Evolutionary conservation across 2,329 filamentous ascomycete species (phyloP).

Genomic region (Aureobasidium sp.): DNA sequence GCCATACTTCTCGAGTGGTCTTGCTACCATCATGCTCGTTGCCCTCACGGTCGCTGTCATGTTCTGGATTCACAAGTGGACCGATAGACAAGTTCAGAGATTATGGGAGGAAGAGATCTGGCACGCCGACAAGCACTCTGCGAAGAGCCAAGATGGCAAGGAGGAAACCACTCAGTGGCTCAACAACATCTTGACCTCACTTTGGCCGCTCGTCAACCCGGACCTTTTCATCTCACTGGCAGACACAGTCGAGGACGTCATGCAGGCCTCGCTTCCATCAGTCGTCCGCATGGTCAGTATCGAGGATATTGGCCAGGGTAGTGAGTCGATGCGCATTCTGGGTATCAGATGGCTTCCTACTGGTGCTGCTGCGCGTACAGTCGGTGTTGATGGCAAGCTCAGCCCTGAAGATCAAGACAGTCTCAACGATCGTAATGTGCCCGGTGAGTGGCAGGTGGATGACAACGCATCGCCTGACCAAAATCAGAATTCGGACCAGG

Average conservation of each 20-base stretch:
- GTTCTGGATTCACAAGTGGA: slow-evolving; percentile 49
- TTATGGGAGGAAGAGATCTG: slow-evolving; percentile 63
- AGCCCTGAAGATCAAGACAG: slow-evolving; percentile 33
- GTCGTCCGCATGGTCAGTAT: slow-evolving; percentile 50
- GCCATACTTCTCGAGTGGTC: not conserved
- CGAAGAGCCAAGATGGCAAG: slow-evolving; percentile 36
- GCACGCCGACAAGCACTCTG: slow-evolving; percentile 51
- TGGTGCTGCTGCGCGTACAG: slow-evolving; percentile 56
- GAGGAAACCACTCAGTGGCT: slow-evolving; percentile 64
- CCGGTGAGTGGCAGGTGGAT: slow-evolving; percentile 33
- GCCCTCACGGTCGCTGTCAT: slow-evolving; percentile 18
- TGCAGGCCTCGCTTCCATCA: slow-evolving; percentile 66
- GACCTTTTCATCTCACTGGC: slow-evolving; percentile 61
- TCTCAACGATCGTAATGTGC: slow-evolving; percentile 42
- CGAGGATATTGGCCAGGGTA: slow-evolving; percentile 68
- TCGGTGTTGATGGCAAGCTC: slow-evolving; percentile 52
- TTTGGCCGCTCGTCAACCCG: slow-evolving; percentile 69
- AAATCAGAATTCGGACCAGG: slow-evolving; percentile 31
- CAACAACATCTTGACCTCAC: slow-evolving; percentile 56
- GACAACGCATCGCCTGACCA: slow-evolving; percentile 27
- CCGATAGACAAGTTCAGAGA: slow-evolving; percentile 50
- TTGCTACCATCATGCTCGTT: not conserved
- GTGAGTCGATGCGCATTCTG: slow-evolving; percentile 60
- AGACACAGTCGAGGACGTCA: slow-evolving; percentile 68
- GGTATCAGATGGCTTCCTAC: slow-evolving; percentile 66